Evolutionary conservation across 441 rosid species (phyloP).

Genomic region (Populus hybrid): DNA sequence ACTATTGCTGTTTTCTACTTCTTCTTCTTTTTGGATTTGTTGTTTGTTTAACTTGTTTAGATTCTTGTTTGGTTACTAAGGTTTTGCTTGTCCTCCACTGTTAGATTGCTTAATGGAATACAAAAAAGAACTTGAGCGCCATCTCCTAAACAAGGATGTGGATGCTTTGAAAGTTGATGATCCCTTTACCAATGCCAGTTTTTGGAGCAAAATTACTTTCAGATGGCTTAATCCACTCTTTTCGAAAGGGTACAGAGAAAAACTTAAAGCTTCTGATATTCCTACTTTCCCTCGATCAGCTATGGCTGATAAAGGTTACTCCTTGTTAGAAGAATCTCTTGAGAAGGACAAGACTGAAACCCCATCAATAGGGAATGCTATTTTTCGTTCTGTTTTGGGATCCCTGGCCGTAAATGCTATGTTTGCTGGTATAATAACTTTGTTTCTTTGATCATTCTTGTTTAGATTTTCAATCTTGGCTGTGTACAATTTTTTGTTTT

Average conservation of each 20-base stretch:
- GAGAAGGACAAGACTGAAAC: constrained; percentile 33
- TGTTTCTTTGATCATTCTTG: constrained; percentile 6
- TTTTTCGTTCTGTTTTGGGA: constrained; percentile 41
- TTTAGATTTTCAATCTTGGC: background rate
- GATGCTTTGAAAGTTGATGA: background rate
- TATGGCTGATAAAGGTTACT: constrained; percentile 44
- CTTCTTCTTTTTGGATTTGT: background rate
- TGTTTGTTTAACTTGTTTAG: background rate
- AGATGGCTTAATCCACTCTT: constrained; percentile 63
- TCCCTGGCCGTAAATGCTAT: constrained; percentile 47
- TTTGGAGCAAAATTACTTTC: constrained; percentile 47
- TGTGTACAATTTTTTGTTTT: background rate
- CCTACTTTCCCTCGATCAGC: constrained; percentile 55
- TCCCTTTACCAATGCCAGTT: background rate
- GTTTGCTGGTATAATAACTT: constrained; percentile 44
- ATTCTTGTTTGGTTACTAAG: background rate
- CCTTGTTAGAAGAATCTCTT: constrained; percentile 46
- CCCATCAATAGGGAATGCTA: constrained; percentile 35
- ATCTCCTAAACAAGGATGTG: background rate
- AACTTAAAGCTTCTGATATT: constrained; percentile 43
- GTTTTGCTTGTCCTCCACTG: background rate
- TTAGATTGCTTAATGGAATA: background rate
- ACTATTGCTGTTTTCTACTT: background rate
- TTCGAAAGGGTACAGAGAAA: constrained; percentile 33
- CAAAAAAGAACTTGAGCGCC: background rate